Evolutionary conservation across 805 yeast genomes (phyloP).

Genomic region (Candida boleticola): DNA sequence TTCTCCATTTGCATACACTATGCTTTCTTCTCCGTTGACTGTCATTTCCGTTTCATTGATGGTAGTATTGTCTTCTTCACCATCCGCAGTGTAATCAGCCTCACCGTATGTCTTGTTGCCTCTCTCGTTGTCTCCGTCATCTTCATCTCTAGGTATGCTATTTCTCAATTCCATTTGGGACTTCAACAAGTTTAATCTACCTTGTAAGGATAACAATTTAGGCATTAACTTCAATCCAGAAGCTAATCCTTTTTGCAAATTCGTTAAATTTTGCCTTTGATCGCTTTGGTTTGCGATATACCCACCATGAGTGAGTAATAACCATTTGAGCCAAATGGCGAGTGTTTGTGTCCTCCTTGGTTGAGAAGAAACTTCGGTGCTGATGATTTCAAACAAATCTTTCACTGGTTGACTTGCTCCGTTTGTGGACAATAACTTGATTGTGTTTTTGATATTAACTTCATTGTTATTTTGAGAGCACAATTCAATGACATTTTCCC

Average conservation of each 20-base stretch:
- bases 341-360: constrained; percentile 26
- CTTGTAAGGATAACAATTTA: constrained; percentile 75
- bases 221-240: constrained; percentile 60
- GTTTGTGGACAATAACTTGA: constrained; percentile 33
- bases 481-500: constrained; percentile 17
- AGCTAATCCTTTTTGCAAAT: constrained; percentile 55
- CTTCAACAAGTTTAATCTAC: constrained; percentile 73
- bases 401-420: constrained; percentile 26
- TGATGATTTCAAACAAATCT: constrained; percentile 25
- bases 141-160: constrained; percentile 13
- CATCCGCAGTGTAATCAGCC: constrained; percentile 3
- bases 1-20: constrained; percentile 41
- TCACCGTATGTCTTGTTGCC: constrained; percentile 14
- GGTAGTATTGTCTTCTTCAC: constrained; percentile 15
- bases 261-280: constrained; percentile 53
- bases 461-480: constrained; percentile 31
- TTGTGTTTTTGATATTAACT: constrained; percentile 26
- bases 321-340: constrained; percentile 77
- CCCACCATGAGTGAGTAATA: constrained; percentile 68
- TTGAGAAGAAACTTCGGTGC: constrained; percentile 24
- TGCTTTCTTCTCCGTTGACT: constrained; percentile 24
- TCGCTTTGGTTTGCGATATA: constrained; percentile 52
- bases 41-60: constrained; percentile 1
- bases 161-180: constrained; percentile 71
- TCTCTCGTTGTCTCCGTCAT: constrained; percentile 14